Evolutionary conservation across 352 stramenopile species (phyloP).

Genomic region (Phytophthora megakarya): DNA sequence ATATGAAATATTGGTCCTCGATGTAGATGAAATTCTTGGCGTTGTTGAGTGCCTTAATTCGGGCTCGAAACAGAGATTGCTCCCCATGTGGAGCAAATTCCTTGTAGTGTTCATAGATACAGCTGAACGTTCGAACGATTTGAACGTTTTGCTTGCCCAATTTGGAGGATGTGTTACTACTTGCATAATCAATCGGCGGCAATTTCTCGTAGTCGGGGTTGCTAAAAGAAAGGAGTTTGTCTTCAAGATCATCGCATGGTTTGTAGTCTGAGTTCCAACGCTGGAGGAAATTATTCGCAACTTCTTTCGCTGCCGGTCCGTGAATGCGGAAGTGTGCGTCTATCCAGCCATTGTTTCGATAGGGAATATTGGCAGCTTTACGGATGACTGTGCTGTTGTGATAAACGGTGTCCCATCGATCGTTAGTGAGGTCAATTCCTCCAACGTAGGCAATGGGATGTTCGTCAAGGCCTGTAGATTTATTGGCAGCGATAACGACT

Average conservation of each 20-base stretch:
- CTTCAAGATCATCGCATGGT: background rate
- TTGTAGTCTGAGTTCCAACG: background rate
- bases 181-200: background rate
- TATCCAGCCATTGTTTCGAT: constrained; percentile 47
- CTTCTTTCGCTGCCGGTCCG: background rate
- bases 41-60: constrained; percentile 49
- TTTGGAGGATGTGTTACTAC: background rate
- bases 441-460: constrained; percentile 45
- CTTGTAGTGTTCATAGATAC: constrained; percentile 49
- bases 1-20: constrained; percentile 33
- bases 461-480: background rate
- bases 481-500: constrained; percentile 25
- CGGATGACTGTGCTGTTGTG: constrained; percentile 48
- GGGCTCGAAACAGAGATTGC: constrained; percentile 41
- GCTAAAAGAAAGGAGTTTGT: background rate
- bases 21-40: constrained; percentile 43
- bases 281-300: background rate
- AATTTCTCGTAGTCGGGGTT: background rate
- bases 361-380: constrained; percentile 24
- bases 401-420: constrained; percentile 55
- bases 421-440: constrained; percentile 47
- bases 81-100: constrained; percentile 59
- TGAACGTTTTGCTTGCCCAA: constrained; percentile 43
- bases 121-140: constrained; percentile 68
- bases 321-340: constrained; percentile 31